Base-by-base conservation (phyloP, 139 green algal species). In the Pleodorina starrii region DNA sequence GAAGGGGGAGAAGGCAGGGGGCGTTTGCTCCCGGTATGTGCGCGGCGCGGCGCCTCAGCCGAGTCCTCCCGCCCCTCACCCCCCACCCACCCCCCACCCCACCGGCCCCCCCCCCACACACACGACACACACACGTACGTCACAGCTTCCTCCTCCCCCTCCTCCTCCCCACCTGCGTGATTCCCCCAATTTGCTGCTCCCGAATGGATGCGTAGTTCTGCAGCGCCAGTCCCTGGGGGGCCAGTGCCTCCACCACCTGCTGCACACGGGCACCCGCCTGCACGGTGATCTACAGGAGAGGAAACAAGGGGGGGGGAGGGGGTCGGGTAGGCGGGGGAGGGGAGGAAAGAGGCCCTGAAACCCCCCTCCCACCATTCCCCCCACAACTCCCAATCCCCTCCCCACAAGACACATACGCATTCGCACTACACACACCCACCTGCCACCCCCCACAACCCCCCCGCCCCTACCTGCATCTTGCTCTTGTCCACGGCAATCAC, bases 131-230 rank as follows among this genome's bases (percentile, higher is more conserved):
- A 66, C 54, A 66, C 54, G 29, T 25, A 66, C n/a, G n/a, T n/a
- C n/a, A n/a, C n/a, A n/a, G n/a, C n/a, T n/a, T n/a, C n/a, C n/a
- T n/a, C n/a, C n/a, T n/a, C n/a, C n/a, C n/a, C 73, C 2, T 44
- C 32, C 73, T 35, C 60, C 51, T 23, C 46, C 60, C 68, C 76
- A 97, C 96, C 93, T 99, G 97, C 0, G 92, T 98, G 92, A 98
- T 98, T 32, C 97, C 97, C 7, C 96, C 97, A 1, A 99, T 94
- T 76, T 99, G 96, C 94, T 99, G 98, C 93, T 99, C 98, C 27
- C 95, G 90, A 38, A 99, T 99, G 77, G 93, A 97, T 0, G 98
- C 98, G 87, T 97, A 99, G 93, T 99, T 99, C 90, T 98, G 94
- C 71, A 99, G 95, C 16, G 95, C 98, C 14, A 99, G 95, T 12